Percentiles rank a stretch among this genome's conserved stretches.
Evolutionary conservation across 148 eudicot genomes (phyloP).

Genomic region (Polygonum maritimum): DNA sequence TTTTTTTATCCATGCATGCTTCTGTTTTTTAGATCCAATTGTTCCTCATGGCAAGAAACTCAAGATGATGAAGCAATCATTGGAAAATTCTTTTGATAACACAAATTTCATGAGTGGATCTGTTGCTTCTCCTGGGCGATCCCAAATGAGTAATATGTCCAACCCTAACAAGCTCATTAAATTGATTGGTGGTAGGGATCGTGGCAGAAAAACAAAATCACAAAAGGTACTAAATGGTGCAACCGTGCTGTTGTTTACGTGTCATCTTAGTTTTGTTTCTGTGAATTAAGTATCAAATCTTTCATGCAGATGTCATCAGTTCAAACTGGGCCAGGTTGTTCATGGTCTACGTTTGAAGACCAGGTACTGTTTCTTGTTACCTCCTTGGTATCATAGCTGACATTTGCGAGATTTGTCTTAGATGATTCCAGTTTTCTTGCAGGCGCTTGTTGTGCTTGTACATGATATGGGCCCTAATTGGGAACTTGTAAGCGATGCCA

Average conservation of each 20-base stretch:
- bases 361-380: slow-evolving; percentile 42
- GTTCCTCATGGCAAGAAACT: slow-evolving; percentile 63
- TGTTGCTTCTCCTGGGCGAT: slow-evolving; percentile 69
- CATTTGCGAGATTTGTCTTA: not conserved
- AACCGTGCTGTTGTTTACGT: not conserved
- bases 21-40: slow-evolving; percentile 36
- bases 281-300: slow-evolving; percentile 18
- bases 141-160: slow-evolving; percentile 89
- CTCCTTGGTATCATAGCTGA: slow-evolving; percentile 14
- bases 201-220: slow-evolving; percentile 58
- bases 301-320: slow-evolving; percentile 50
- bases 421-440: slow-evolving; percentile 21
- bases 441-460: slow-evolving; percentile 97
- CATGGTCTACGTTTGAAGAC: slow-evolving; percentile 87
- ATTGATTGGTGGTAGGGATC: slow-evolving; percentile 67
- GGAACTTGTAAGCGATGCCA: slow-evolving; percentile 95
- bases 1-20: not conserved
- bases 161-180: slow-evolving; percentile 72
- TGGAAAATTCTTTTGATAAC: slow-evolving; percentile 63
- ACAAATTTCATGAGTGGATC: slow-evolving; percentile 41
- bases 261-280: not conserved
- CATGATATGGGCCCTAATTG: slow-evolving; percentile 99
- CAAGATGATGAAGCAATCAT: slow-evolving; percentile 54
- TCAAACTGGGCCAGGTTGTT: slow-evolving; percentile 65
- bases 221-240: slow-evolving; percentile 50